A percentile compares a stretch with the other conserved stretches of the same genome.
Evolutionary conservation across 2,329 filamentous ascomycete species (phyloP).

Genomic region (Microascus cirrosus): DNA sequence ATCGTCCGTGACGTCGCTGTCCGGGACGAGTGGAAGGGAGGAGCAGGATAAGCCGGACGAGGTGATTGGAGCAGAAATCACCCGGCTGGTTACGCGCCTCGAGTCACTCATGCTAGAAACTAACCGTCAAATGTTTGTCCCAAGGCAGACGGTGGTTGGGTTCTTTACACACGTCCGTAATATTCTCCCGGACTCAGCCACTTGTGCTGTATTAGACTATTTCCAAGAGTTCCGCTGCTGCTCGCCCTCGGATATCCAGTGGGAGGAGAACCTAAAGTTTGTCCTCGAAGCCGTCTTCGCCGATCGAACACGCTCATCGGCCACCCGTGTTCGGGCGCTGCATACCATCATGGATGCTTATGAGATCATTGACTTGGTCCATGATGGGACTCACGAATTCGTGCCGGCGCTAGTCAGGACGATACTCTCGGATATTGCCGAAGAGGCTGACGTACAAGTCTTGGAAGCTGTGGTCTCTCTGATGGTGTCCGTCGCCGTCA

Average conservation of each 20-base stretch:
- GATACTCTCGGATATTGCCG: conserved; percentile 48
- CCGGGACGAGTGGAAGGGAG: conserved; percentile 10
- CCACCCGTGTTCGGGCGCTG: conserved; percentile 52
- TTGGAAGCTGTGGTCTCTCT: conserved; percentile 55
- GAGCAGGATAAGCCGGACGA: conserved; percentile 22
- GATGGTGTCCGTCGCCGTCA: conserved; percentile 51
- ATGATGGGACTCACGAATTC: conserved; percentile 46
- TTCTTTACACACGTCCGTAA: conserved; percentile 54
- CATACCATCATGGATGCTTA: conserved; percentile 48
- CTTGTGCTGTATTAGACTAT: conserved; percentile 53
- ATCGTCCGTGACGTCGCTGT: conserved; percentile 7
- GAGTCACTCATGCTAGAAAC: conserved; percentile 29
- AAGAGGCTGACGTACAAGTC: conserved; percentile 54
- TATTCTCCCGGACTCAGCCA: conserved; percentile 53
- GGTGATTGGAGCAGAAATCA: conserved; percentile 29
- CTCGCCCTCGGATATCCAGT: conserved; percentile 58
- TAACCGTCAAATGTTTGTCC: conserved; percentile 34
- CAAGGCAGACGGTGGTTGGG: conserved; percentile 53
- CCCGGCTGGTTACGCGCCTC: conserved; percentile 32
- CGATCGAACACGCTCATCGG: conserved; percentile 46
- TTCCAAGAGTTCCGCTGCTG: conserved; percentile 60
- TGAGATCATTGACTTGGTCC: conserved; percentile 45
- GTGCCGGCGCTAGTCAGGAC: conserved; percentile 48
- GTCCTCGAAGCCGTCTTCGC: conserved; percentile 54
- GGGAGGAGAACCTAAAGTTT: conserved; percentile 51